phyloP scores from a whole-genome alignment of 495 filamentous ascomycete genomes.

The Annulohypoxylon maeteangense region DNA sequence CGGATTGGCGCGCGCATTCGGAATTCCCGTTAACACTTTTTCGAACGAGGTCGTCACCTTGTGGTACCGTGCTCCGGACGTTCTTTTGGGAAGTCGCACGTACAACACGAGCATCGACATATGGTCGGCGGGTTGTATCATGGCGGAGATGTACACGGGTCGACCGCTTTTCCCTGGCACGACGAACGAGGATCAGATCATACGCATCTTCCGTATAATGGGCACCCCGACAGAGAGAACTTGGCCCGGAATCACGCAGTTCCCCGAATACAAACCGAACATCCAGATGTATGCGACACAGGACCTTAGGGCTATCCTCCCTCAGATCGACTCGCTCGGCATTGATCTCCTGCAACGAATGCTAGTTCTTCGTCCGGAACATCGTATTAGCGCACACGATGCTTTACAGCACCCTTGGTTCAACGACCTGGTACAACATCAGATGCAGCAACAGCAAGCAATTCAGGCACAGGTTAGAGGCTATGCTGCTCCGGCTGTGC shows the following conservation, averaged over 20 bases:
- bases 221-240: slow-evolving; percentile 91
- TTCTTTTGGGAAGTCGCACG: slow-evolving; percentile 87
- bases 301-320: slow-evolving; percentile 83
- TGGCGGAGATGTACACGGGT: slow-evolving; percentile 98
- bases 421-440: slow-evolving; percentile 54
- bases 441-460: slow-evolving; percentile 52
- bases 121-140: slow-evolving; percentile 97
- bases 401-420: slow-evolving; percentile 95
- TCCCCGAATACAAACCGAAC: slow-evolving; percentile 92
- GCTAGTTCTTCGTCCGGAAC: slow-evolving; percentile 92
- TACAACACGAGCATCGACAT: slow-evolving; percentile 99
- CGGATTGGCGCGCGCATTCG: slow-evolving; percentile 90
- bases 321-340: slow-evolving; percentile 86
- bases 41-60: slow-evolving; percentile 97
- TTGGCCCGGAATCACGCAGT: slow-evolving; percentile 90
- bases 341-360: slow-evolving; percentile 88
- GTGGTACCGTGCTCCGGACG: slow-evolving; percentile 96
- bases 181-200: slow-evolving; percentile 94
- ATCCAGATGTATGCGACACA: slow-evolving; percentile 97
- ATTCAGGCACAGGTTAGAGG: slow-evolving; percentile 47
- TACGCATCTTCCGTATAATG: slow-evolving; percentile 97
- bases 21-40: slow-evolving; percentile 98
- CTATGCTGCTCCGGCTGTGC: slow-evolving; percentile 45
- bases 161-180: slow-evolving; percentile 93
- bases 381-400: slow-evolving; percentile 84